These are phyloP conservation scores for Brettanomyces sp. DNA, from an alignment of 805 yeast species.

Conservation along the genomic window DNA sequence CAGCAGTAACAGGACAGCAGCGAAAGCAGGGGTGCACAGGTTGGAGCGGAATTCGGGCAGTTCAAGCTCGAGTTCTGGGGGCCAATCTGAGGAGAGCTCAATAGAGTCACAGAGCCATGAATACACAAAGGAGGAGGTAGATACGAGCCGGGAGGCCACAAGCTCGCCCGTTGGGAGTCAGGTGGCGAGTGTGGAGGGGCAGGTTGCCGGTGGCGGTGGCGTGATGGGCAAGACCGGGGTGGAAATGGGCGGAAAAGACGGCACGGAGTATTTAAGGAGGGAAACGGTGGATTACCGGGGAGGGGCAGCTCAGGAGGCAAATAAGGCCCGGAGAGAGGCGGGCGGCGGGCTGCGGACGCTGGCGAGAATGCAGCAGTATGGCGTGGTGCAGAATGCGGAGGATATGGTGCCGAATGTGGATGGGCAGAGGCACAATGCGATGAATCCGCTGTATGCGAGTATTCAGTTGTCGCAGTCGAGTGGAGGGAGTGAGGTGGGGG, in stretches of 20 bases:
- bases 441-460: neutral
- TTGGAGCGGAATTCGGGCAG: neutral
- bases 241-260: no score
- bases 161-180: neutral
- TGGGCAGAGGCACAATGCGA: neutral
- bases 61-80: neutral
- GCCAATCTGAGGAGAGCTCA: neutral
- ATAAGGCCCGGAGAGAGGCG: no score
- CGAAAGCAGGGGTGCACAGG: slow-evolving; percentile 18
- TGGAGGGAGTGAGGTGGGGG: neutral
- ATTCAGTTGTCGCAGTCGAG: neutral
- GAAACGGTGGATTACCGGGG: no score
- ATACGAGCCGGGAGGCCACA: no score
- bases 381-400: neutral
- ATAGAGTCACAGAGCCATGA: neutral
- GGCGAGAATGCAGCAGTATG: no score
- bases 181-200: no score
- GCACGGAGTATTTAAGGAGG: no score
- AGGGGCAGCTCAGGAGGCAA: no score
- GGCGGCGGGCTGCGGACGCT: no score
- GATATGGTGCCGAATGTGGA: neutral
- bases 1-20: slow-evolving; percentile 23
- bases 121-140: neutral
- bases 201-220: no score
- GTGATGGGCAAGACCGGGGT: no score